Evolutionary conservation across 208 protist genomes (phyloP).

Genomic region (Angomonas ambiguus): DNA sequence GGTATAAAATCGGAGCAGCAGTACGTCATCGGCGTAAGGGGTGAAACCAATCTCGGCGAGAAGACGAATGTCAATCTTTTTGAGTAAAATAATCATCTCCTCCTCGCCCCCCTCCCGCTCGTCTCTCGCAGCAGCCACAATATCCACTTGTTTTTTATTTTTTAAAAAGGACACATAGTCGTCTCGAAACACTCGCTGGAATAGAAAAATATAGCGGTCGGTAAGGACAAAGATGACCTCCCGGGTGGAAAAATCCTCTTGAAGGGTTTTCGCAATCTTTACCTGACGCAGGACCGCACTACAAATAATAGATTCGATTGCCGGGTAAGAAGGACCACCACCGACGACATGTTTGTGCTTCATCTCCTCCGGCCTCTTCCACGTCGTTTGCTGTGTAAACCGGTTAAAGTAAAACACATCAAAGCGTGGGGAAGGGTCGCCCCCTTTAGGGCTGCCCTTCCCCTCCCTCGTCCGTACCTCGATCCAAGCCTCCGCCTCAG

Average conservation of each 20-base stretch:
- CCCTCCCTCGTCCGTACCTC: conserved; percentile 27
- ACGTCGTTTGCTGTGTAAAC: conserved; percentile 22
- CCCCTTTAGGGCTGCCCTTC: background rate
- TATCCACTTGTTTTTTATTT: background rate
- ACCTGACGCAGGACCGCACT: background rate
- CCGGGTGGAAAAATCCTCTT: background rate
- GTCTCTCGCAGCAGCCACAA: background rate
- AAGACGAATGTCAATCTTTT: conserved; percentile 64
- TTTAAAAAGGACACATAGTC: background rate
- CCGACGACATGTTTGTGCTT: background rate
- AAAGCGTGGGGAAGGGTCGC: conserved; percentile 19
- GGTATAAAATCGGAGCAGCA: conserved; percentile 63
- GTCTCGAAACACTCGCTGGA: background rate
- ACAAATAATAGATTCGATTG: background rate
- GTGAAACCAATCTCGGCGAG: conserved; percentile 57
- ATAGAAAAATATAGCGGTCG: background rate
- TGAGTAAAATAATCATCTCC: conserved; percentile 31
- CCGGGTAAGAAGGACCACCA: too few relatives aligned
- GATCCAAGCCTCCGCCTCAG: conserved; percentile 52
- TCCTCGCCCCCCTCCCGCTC: conserved; percentile 2
- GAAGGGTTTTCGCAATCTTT: background rate
- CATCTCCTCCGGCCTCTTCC: conserved; percentile 12
- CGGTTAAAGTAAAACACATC: conserved; percentile 38
- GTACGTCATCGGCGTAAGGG: conserved; percentile 52
- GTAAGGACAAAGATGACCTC: background rate